Evolutionary conservation across 305 asterid genomes (phyloP).

Genomic region (Fraxinus angustifolia): DNA sequence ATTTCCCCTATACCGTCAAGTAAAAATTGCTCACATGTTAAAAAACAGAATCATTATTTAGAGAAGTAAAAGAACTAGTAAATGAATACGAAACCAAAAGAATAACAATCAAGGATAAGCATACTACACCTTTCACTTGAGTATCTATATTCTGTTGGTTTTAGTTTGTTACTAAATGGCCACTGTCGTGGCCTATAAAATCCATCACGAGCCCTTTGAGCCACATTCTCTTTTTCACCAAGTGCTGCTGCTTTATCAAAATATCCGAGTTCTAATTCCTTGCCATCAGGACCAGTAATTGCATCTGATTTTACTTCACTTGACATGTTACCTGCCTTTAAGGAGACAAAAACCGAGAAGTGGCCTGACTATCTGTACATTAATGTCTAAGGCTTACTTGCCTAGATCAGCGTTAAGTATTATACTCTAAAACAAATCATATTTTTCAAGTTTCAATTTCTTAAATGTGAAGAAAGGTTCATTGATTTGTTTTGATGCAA

Average conservation of each 20-base stretch:
- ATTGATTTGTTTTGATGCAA: neutral
- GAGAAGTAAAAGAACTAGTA: neutral
- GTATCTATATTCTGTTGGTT: constrained; percentile 23
- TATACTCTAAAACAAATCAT: neutral
- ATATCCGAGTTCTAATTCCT: constrained; percentile 15
- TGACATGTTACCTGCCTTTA: constrained; percentile 28
- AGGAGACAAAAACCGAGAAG: neutral
- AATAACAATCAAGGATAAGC: neutral
- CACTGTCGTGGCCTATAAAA: constrained; percentile 27
- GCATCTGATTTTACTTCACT: constrained; percentile 27
- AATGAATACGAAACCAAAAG: neutral
- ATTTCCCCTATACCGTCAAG: neutral
- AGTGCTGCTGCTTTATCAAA: constrained; percentile 20
- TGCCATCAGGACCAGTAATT: constrained; percentile 14
- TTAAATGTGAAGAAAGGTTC: neutral
- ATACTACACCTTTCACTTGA: constrained; percentile 32
- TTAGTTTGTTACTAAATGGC: constrained; percentile 16
- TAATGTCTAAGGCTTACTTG: neutral
- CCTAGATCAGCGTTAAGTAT: neutral
- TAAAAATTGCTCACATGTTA: neutral
- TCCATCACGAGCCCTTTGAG: constrained; percentile 20
- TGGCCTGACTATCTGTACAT: neutral
- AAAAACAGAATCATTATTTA: neutral
- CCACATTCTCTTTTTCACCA: constrained; percentile 21
- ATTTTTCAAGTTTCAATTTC: neutral